phyloP scores from a whole-genome alignment of 441 rosid genomes.

The Brassica balearica region DNA sequence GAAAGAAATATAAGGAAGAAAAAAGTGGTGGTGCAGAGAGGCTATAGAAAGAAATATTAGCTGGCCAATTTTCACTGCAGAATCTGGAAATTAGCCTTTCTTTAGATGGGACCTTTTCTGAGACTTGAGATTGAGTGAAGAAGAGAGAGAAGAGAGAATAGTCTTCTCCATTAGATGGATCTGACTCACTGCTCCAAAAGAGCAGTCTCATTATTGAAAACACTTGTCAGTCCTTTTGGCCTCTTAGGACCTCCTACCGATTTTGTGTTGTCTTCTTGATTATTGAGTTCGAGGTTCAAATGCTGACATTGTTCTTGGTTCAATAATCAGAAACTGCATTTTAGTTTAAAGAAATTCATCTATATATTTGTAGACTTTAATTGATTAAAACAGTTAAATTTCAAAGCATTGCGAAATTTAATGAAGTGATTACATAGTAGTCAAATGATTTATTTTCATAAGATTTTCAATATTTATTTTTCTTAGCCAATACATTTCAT shows the following conservation, averaged over 20 bases:
- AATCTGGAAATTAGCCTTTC: conserved; percentile 43
- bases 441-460: too few species aligned
- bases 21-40: conserved; percentile 34
- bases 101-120: conserved; percentile 44
- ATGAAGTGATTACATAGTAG: too few species aligned
- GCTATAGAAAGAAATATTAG: conserved; percentile 18
- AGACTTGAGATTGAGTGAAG: conserved; percentile 4
- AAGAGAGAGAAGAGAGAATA: conserved; percentile 22
- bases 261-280: conserved; percentile 42
- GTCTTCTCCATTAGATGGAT: conserved; percentile 40
- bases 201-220: conserved; percentile 46
- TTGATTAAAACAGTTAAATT: too few species aligned
- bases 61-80: conserved; percentile 48
- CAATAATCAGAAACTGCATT: conserved; percentile 11
- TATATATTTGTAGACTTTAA: neutral
- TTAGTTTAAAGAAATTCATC: neutral
- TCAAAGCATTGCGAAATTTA: too few species aligned
- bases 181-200: conserved; percentile 47
- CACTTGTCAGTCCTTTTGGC: conserved; percentile 47
- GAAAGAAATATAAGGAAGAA: conserved; percentile 8
- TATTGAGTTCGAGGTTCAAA: conserved; percentile 14
- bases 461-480: too few species aligned
- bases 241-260: conserved; percentile 27
- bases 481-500: too few species aligned
- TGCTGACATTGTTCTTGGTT: neutral